Evolutionary conservation across 345 rosid species (phyloP).

Genomic region (Salix brachista): DNA sequence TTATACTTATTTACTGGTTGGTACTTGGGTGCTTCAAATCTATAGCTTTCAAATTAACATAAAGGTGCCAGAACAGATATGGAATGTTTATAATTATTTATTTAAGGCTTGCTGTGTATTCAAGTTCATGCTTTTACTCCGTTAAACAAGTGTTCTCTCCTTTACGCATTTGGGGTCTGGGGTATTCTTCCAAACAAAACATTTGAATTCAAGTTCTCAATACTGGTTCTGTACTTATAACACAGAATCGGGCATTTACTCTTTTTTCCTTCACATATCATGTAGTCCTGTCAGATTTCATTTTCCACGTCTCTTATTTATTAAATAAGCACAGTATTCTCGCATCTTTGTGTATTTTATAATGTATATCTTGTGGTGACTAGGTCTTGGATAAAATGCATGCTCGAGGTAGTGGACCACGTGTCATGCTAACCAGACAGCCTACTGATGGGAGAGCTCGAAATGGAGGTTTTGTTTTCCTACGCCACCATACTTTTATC

Average conservation of each 20-base stretch:
- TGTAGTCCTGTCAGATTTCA: neutral
- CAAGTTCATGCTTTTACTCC: too few species aligned
- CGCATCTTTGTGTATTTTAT: too few species aligned
- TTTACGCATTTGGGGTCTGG: too few species aligned
- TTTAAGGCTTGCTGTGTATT: too few species aligned
- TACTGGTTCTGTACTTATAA: too few species aligned
- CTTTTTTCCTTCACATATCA: neutral
- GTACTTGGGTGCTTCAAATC: neutral
- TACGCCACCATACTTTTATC: slow-evolving; percentile 5
- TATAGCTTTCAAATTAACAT: too few species aligned
- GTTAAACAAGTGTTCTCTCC: too few species aligned
- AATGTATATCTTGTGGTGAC: neutral
- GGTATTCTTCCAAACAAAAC: too few species aligned
- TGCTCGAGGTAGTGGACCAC: slow-evolving; percentile 93
- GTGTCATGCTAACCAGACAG: slow-evolving; percentile 84
- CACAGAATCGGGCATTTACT: neutral
- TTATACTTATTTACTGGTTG: neutral
- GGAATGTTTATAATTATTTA: neutral
- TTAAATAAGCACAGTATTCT: neutral
- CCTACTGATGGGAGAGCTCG: slow-evolving; percentile 97
- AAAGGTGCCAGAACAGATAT: neutral
- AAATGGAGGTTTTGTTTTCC: slow-evolving; percentile 68
- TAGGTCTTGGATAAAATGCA: slow-evolving; percentile 94
- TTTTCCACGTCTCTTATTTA: neutral
- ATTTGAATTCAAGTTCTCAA: too few species aligned